A percentile compares a stretch with the other conserved stretches of the same genome.
Conservation (phyloP, 495 filamentous ascomycete species). For the Penicillium steckii region DNA sequence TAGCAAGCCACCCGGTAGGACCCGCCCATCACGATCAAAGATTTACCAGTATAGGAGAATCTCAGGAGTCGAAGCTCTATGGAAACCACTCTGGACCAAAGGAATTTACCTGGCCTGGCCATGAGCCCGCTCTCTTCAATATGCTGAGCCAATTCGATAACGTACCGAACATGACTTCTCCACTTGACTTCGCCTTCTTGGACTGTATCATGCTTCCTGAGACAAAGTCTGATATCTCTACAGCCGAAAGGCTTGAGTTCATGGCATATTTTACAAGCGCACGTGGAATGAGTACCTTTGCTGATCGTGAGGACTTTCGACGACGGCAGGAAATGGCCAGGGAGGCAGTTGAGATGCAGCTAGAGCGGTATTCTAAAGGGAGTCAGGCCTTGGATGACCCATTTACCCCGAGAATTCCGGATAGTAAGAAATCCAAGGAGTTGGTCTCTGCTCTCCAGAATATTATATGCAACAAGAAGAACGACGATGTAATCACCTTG, state of each 20-base stretch:
- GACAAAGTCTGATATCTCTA: slow-evolving; percentile 9
- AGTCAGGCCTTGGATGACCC: neutral
- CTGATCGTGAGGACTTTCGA: slow-evolving; percentile 17
- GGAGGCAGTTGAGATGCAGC: slow-evolving; percentile 5
- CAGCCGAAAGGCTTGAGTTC: slow-evolving; percentile 23
- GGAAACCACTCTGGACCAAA: neutral
- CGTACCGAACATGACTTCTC: slow-evolving; percentile 1
- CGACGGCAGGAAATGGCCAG: slow-evolving; percentile 14
- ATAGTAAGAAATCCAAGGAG: slow-evolving; percentile 8
- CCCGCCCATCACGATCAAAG: neutral
- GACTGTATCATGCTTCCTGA: slow-evolving; percentile 19
- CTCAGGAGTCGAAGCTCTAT: no score
- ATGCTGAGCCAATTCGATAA: neutral
- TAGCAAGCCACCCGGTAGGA: neutral
- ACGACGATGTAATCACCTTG: slow-evolving; percentile 13
- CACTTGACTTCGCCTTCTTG: slow-evolving; percentile 17
- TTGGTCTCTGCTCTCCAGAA: slow-evolving; percentile 10
- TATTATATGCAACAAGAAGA: slow-evolving; percentile 7
- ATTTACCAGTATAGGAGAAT: neutral
- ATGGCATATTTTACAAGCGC: slow-evolving; percentile 26
- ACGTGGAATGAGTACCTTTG: slow-evolving; percentile 23
- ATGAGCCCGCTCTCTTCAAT: neutral
- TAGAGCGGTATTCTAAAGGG: neutral
- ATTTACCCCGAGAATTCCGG: neutral
- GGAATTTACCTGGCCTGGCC: neutral